These are phyloP conservation scores for Scorias spongiosa DNA, from an alignment of 2,329 filamentous ascomycete genomes.

Conservation along the genomic window DNA sequence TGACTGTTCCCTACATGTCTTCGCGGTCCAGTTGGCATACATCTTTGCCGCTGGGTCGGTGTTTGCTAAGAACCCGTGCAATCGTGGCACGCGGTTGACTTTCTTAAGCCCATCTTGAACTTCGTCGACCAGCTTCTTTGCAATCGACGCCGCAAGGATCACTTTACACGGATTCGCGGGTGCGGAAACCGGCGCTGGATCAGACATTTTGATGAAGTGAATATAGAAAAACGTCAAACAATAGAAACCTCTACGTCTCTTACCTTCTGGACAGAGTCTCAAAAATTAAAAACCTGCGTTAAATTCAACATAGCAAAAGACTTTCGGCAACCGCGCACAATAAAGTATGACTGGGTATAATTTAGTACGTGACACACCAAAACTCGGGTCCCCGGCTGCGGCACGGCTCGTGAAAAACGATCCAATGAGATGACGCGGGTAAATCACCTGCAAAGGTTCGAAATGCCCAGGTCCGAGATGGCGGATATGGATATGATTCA, in stretches of 20 bases:
- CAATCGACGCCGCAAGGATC: slow-evolving; percentile 73
- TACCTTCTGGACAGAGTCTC: not conserved
- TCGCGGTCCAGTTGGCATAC: slow-evolving; percentile 95
- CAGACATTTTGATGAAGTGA: not conserved
- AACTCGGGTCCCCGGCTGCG: no score
- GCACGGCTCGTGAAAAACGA: no score
- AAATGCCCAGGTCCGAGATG: no score
- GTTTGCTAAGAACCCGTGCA: slow-evolving; percentile 88
- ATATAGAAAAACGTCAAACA: no score
- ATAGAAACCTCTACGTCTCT: not conserved
- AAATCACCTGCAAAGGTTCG: no score
- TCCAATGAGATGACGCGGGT: no score
- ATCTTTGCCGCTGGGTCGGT: slow-evolving; percentile 77
- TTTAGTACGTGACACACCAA: no score
- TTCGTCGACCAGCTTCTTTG: slow-evolving; percentile 64
- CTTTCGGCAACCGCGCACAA: not conserved
- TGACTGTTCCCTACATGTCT: slow-evolving; percentile 93
- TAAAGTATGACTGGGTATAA: no score
- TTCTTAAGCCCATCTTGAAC: slow-evolving; percentile 60
- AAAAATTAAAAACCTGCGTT: not conserved
- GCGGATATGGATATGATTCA: no score
- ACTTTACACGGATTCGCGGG: slow-evolving; percentile 59
- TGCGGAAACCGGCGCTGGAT: slow-evolving; percentile 1
- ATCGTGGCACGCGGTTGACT: slow-evolving; percentile 56
- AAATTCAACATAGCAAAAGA: not conserved